Evolutionary conservation across 1,284 basidiomycete species (phyloP).

Genomic region (Mycena citricolor): DNA sequence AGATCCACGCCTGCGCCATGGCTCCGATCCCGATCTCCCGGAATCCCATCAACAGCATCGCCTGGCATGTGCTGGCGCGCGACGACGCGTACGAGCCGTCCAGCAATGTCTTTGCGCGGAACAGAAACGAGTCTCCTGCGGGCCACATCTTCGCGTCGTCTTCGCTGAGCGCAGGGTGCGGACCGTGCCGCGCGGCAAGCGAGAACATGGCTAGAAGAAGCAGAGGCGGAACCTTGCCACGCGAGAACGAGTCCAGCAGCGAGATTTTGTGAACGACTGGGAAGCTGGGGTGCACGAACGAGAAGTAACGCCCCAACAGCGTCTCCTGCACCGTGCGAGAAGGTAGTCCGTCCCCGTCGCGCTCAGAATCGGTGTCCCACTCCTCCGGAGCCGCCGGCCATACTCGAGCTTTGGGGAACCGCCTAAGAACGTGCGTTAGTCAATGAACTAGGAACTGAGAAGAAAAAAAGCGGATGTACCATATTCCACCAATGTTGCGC

Average conservation of each 20-base stretch:
- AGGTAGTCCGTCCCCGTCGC: conserved; percentile 49
- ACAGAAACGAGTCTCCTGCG: conserved; percentile 75
- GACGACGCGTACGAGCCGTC: conserved; percentile 64
- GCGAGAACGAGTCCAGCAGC: conserved; percentile 63
- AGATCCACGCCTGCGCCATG: conserved; percentile 85
- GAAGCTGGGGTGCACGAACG: conserved; percentile 73
- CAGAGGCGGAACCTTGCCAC: conserved; percentile 53
- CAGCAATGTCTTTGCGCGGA: conserved; percentile 68
- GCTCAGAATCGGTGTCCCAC: conserved; percentile 36
- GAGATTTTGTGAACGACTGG: conserved; percentile 71
- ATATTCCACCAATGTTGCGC: conserved; percentile 77
- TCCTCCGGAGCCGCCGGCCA: conserved; percentile 66
- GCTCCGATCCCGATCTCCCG: conserved; percentile 84
- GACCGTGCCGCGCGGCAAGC: conserved; percentile 69
- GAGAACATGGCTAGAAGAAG: conserved; percentile 78
- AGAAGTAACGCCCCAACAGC: conserved; percentile 74
- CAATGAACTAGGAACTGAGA: conserved; percentile 6
- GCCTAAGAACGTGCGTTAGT: conserved; percentile 56
- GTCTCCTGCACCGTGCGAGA: conserved; percentile 58
- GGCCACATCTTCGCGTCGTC: conserved; percentile 70
- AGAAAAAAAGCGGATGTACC: conserved; percentile 42
- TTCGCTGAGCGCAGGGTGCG: conserved; percentile 40
- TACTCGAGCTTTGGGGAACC: conserved; percentile 78
- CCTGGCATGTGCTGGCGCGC: conserved; percentile 70
- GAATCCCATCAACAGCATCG: conserved; percentile 77